phyloP scores from a whole-genome alignment of 768 basidiomycete species.

The Ramaria sp. region DNA sequence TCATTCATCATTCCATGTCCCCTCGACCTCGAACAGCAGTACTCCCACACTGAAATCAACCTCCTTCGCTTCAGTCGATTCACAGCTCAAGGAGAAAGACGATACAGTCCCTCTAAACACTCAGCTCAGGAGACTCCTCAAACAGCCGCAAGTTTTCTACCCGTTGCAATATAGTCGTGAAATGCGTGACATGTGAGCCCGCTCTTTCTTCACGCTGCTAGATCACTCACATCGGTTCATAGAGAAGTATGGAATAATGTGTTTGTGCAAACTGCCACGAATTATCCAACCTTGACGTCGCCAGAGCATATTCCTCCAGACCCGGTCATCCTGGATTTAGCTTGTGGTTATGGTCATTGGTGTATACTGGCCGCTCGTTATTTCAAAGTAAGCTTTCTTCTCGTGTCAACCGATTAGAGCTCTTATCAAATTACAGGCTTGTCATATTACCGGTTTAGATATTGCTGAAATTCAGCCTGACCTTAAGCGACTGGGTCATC shows the following conservation, averaged over 20 bases:
- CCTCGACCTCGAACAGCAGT: neutral
- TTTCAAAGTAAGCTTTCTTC: conserved; percentile 42
- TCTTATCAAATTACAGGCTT: conserved; percentile 27
- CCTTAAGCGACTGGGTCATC: conserved; percentile 16
- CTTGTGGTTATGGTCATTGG: conserved; percentile 66
- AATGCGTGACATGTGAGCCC: conserved; percentile 1
- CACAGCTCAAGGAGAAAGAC: neutral
- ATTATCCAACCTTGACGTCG: conserved; percentile 16
- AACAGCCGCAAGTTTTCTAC: neutral
- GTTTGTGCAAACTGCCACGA: neutral
- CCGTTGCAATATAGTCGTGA: neutral
- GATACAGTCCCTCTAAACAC: neutral
- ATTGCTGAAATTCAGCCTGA: conserved; percentile 45
- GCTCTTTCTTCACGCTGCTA: neutral
- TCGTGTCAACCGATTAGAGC: conserved; percentile 5
- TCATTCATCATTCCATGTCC: neutral
- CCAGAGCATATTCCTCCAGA: conserved; percentile 29
- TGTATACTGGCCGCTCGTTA: conserved; percentile 52
- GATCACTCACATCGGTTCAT: too few species aligned
- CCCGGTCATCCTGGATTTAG: conserved; percentile 42
- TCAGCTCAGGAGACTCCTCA: neutral
- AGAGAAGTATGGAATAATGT: conserved; percentile 3
- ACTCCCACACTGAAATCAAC: too few species aligned
- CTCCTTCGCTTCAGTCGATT: neutral
- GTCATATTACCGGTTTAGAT: conserved; percentile 51